These are phyloP conservation scores for Galerina marginata DNA, from an alignment of 768 basidiomycete species.

Conservation along the genomic window DNA sequence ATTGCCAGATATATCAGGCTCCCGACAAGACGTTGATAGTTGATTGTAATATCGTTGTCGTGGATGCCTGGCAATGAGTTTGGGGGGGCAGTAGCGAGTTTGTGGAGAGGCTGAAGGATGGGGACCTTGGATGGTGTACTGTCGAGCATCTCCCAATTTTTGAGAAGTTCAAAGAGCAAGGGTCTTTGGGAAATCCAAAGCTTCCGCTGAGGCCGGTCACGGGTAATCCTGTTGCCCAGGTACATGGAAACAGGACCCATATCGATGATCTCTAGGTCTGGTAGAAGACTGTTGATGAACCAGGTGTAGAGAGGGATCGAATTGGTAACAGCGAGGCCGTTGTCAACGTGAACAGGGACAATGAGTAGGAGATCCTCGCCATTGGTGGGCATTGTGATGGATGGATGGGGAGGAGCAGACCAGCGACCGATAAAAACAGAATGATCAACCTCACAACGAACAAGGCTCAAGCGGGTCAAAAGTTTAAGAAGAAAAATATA, in stretches of 20 bases:
- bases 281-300: constrained; percentile 13
- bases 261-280: constrained; percentile 14
- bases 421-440: neutral
- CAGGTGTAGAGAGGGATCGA: constrained; percentile 21
- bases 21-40: constrained; percentile 29
- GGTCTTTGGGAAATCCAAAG: constrained; percentile 14
- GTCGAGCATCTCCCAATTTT: constrained; percentile 11
- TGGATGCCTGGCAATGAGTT: constrained; percentile 18
- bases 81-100: constrained; percentile 5
- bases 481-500: too few species aligned
- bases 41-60: constrained; percentile 17
- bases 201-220: constrained; percentile 7
- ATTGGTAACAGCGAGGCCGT: constrained; percentile 26
- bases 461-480: too few species aligned
- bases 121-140: constrained; percentile 14
- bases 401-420: constrained; percentile 24
- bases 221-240: constrained; percentile 11
- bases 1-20: constrained; percentile 34
- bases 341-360: constrained; percentile 33
- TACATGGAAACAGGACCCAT: constrained; percentile 16
- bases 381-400: constrained; percentile 21
- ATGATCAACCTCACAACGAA: too few species aligned
- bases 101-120: constrained; percentile 2
- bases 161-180: constrained; percentile 15
- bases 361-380: constrained; percentile 19